Conservation (phyloP, 2,329 filamentous ascomycete species). For the Cladosporium sphaerospermum region DNA sequence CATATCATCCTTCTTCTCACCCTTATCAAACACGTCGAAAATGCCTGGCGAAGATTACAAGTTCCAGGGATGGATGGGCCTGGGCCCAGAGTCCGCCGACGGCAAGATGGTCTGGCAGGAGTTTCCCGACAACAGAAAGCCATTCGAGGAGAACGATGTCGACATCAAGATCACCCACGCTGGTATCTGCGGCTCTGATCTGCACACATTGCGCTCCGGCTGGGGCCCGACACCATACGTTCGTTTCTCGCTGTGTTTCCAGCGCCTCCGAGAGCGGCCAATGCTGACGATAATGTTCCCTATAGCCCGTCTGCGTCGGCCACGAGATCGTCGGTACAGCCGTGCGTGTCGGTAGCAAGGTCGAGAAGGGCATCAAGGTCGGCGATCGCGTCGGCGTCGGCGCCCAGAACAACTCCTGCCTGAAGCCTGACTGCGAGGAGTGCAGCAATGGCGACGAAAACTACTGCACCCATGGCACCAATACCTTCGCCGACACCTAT, state of each 20-base stretch:
- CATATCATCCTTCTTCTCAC: not conserved
- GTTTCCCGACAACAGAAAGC: conserved; percentile 33
- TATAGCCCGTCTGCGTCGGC: conserved; percentile 21
- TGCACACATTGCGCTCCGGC: conserved; percentile 32
- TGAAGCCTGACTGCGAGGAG: conserved; percentile 45
- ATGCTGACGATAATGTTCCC: conserved; percentile 16
- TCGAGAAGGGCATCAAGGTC: conserved; percentile 29
- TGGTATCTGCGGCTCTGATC: conserved; percentile 31
- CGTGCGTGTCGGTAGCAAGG: conserved; percentile 28
- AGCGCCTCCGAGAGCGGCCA: not conserved
- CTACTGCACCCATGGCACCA: conserved; percentile 29
- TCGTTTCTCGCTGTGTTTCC: not conserved
- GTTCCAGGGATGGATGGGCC: conserved; percentile 54
- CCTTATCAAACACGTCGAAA: not conserved
- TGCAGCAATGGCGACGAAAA: conserved; percentile 43
- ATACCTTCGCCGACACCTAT: conserved; percentile 28
- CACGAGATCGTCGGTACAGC: conserved; percentile 32
- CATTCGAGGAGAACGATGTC: conserved; percentile 35
- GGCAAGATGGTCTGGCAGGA: conserved; percentile 51
- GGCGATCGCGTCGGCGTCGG: conserved; percentile 46
- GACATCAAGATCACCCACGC: conserved; percentile 38
- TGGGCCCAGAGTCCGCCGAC: conserved; percentile 42
- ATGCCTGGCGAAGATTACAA: conserved; percentile 23
- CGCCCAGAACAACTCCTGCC: conserved; percentile 44
- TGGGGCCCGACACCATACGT: conserved; percentile 40